These are phyloP conservation scores for Annulohypoxylon moriforme DNA, from an alignment of 495 filamentous ascomycete species.

Conservation along the genomic window DNA sequence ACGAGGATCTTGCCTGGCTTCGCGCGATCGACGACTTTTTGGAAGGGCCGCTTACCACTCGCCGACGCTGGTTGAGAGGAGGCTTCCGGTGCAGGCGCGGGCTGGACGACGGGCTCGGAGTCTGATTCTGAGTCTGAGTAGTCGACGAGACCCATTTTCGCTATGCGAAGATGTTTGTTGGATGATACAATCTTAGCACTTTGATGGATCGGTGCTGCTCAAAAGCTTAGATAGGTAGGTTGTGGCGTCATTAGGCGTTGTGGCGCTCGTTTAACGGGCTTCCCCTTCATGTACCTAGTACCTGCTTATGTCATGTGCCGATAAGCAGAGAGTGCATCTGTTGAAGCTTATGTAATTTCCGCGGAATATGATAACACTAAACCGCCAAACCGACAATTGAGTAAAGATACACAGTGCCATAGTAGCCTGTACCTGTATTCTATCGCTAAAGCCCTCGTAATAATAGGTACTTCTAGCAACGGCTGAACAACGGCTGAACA, in stretches of 20 bases:
- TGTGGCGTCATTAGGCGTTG: constrained; percentile 41
- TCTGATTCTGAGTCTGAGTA: constrained; percentile 86
- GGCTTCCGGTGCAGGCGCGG: neutral
- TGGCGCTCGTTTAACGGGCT: constrained; percentile 8
- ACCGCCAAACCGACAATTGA: no score
- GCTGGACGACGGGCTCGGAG: constrained; percentile 69
- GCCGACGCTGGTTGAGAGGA: constrained; percentile 30
- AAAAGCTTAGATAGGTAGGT: constrained; percentile 13
- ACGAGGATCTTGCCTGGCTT: constrained; percentile 86
- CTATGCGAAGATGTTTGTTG: constrained; percentile 1
- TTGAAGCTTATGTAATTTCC: neutral
- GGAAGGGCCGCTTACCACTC: constrained; percentile 66
- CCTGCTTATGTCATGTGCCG: no score
- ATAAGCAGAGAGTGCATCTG: no score
- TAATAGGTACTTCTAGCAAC: no score
- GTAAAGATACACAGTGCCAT: no score
- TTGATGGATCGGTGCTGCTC: neutral
- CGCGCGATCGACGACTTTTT: constrained; percentile 80
- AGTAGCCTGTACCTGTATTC: no score
- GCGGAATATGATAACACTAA: no score
- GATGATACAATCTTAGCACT: constrained; percentile 14
- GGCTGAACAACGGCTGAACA: no score
- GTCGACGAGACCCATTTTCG: constrained; percentile 77
- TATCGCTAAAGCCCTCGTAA: no score
- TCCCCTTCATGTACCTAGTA: neutral